Evolutionary conservation across 73 alveolate genomes (phyloP).

Genomic region (Paramecium caudatum): DNA sequence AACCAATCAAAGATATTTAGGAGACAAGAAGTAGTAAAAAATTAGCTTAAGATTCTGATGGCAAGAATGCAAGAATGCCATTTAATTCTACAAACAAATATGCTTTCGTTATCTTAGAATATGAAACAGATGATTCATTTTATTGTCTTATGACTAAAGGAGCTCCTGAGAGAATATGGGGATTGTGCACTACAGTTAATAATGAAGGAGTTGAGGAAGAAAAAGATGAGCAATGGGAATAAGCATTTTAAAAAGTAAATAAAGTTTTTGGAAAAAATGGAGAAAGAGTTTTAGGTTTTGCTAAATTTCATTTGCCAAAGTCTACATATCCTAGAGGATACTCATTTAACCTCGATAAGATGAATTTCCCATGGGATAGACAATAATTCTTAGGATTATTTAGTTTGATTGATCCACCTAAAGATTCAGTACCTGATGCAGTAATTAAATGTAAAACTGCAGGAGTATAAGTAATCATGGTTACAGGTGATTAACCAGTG

Average conservation of each 20-base stretch:
- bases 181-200: conserved; percentile 81
- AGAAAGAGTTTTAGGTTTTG: conserved; percentile 92
- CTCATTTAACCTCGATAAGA: conserved; percentile 75
- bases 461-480: conserved; percentile 98
- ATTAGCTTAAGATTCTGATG: conserved; percentile 69
- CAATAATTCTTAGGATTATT: conserved; percentile 91
- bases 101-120: conserved; percentile 74
- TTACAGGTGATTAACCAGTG: conserved; percentile 96
- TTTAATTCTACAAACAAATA: conserved; percentile 79
- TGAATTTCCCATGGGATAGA: conserved; percentile 82
- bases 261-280: conserved; percentile 85
- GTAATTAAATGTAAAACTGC: conserved; percentile 92
- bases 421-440: conserved; percentile 88
- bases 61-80: conserved; percentile 79
- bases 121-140: conserved; percentile 70
- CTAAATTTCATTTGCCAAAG: conserved; percentile 77
- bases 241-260: conserved; percentile 80
- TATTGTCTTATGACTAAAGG: conserved; percentile 94
- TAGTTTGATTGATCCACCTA: conserved; percentile 97
- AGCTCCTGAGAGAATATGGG: conserved; percentile 98
- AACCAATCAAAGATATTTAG: conserved; percentile 71
- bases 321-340: conserved; percentile 72
- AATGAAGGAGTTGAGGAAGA: conserved; percentile 33
- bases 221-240: conserved; percentile 71
- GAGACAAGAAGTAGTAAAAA: conserved; percentile 56